phyloP scores from a whole-genome alignment of 306 rosid genomes.

The Oemleria cerasiformis region DNA sequence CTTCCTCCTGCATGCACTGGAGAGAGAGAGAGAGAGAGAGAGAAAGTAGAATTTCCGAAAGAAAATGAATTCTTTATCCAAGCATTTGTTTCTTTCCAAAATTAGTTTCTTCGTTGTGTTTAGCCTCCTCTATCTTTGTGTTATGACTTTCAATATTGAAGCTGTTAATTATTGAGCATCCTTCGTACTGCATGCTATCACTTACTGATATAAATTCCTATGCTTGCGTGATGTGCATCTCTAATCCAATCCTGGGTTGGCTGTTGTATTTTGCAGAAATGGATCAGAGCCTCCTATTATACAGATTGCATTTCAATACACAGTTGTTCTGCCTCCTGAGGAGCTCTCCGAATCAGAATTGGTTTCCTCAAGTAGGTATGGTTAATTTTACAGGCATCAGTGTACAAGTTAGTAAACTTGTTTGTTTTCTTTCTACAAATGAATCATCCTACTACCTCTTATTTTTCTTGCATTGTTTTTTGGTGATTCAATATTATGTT shows the following conservation, averaged over 20 bases:
- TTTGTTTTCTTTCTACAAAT: neutral
- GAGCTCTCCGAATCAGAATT: slow-evolving; percentile 55
- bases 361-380: slow-evolving; percentile 64
- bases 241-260: slow-evolving; percentile 20
- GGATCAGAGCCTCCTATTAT: slow-evolving; percentile 69
- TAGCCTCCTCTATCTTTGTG: no score
- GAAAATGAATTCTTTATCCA: no score
- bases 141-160: neutral
- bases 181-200: slow-evolving; percentile 2
- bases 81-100: no score
- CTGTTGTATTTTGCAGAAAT: slow-evolving; percentile 44
- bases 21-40: neutral
- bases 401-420: neutral
- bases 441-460: neutral
- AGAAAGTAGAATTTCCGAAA: no score
- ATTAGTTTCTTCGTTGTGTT: no score
- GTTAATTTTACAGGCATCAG: slow-evolving; percentile 16
- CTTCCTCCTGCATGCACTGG: neutral
- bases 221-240: slow-evolving; percentile 19
- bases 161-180: neutral
- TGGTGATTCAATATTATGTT: neutral
- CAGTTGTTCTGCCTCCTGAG: slow-evolving; percentile 83
- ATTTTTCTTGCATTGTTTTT: neutral
- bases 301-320: slow-evolving; percentile 91
- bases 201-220: neutral